Evolutionary conservation across 2,329 filamentous ascomycete species (phyloP).

Genomic region (Fusarium pseudonygamai): DNA sequence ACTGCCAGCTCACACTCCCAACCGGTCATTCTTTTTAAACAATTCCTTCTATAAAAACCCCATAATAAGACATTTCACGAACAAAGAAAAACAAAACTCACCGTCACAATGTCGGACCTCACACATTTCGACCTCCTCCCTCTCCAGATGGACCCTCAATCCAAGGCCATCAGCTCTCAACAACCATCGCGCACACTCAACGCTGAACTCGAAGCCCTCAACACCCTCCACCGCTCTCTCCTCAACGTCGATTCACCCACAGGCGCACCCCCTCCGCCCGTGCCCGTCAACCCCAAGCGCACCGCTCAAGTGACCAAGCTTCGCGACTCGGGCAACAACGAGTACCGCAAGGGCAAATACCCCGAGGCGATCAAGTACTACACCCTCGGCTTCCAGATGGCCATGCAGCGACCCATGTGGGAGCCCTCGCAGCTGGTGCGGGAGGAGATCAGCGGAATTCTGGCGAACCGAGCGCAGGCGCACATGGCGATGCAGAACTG

Average conservation of each 20-base stretch:
- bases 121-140: conserved; percentile 86
- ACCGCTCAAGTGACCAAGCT: conserved; percentile 89
- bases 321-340: conserved; percentile 84
- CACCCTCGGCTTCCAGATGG: conserved; percentile 90
- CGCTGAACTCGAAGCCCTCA: conserved; percentile 77
- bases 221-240: conserved; percentile 79
- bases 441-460: conserved; percentile 83
- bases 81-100: neutral
- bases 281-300: conserved; percentile 93
- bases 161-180: conserved; percentile 73
- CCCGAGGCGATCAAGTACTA: conserved; percentile 83
- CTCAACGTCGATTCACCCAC: conserved; percentile 64
- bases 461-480: conserved; percentile 89
- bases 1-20: conserved; percentile 17
- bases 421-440: conserved; percentile 84
- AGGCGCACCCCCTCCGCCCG: conserved; percentile 80
- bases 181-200: conserved; percentile 61
- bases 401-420: conserved; percentile 82
- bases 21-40: conserved; percentile 29
- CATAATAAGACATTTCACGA: neutral
- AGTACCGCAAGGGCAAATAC: conserved; percentile 81
- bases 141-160: conserved; percentile 80
- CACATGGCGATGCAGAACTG: conserved; percentile 84
- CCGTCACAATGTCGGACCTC: conserved; percentile 62
- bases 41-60: neutral